Base-by-base conservation (phyloP, 73 alveolate genomes). In the Paramecium primaurelia region DNA sequence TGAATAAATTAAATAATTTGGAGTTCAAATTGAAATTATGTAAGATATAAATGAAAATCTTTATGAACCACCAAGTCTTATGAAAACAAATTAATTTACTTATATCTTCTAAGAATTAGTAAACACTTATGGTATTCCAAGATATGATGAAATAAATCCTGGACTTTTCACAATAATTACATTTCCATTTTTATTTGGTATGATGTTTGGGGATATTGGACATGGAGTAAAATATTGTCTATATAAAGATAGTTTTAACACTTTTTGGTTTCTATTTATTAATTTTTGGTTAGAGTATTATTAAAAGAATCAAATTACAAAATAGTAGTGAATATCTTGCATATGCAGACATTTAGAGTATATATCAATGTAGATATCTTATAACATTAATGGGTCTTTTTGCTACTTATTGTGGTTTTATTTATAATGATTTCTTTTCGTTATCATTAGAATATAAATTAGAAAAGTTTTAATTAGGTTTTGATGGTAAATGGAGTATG, bases 131-230 rank as follows among this genome's bases (percentile, higher is more conserved):
- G 99, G 99, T 1, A 91, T 97, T 11, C 99, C 99, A 14, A 95
- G 97, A 45, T 98, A 97, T 92, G 97, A 96, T 92, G 99, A 98
- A 94, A 97, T 97, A 32, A 98, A 98, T 92, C 99, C 99, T 26
- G 99, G 99, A 38, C 28, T 97, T 32, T 98, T 97, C 83, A 93
- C 99, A 5, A 92, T 96, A 28, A 96, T 98, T 37, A 95, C 99
- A 32, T 98, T 98, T 84, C 99, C 99, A 37, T 98, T 98, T 93
- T 93, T 98, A 77, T 98, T 98, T 92, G 99, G 99, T 20, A 95
- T 98, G 12, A 98, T 98, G 99, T 98, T 98, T 93, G 99, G 99
- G 0, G 99, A 98, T 94, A 96, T 98, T 58, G 99, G 99, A 10
- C 99, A 98, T 96, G 99, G 99, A 18, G 92, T 92, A 45, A 59